A percentile compares a stretch with the other conserved stretches of the same genome.
Conservation (phyloP, 2,329 filamentous ascomycete genomes). For the Pseudogymnoascus sp. region DNA sequence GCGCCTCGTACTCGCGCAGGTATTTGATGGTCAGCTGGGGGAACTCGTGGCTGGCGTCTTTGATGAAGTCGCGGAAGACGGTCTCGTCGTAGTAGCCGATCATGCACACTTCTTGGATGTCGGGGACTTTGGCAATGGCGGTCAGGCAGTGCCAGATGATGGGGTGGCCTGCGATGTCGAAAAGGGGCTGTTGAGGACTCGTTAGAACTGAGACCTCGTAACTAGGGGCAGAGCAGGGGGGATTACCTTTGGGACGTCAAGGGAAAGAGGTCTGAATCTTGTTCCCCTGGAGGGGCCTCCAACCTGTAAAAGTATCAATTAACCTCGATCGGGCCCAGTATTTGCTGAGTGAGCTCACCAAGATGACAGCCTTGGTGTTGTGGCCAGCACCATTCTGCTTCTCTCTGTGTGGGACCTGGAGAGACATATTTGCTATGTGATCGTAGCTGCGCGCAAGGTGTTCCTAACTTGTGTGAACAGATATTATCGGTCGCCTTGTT, state of each 20-base stretch:
- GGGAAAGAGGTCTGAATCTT: constrained; percentile 85
- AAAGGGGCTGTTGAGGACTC: constrained; percentile 62
- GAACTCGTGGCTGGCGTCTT: constrained; percentile 77
- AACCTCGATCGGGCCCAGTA: background rate
- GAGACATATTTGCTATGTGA: constrained; percentile 35
- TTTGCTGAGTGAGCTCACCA: constrained; percentile 50
- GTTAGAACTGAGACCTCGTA: constrained; percentile 16
- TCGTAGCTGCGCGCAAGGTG: constrained; percentile 3
- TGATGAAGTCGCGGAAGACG: constrained; percentile 97
- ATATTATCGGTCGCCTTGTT: constrained; percentile 8
- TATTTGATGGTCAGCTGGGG: constrained; percentile 88
- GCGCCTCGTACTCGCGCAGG: constrained; percentile 90
- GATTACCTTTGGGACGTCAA: constrained; percentile 87
- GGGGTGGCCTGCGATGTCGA: constrained; percentile 95
- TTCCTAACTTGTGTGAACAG: constrained; percentile 1
- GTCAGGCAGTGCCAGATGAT: constrained; percentile 98
- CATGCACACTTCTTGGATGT: constrained; percentile 92
- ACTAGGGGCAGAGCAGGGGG: constrained; percentile 16
- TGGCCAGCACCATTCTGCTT: constrained; percentile 39
- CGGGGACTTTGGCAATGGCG: constrained; percentile 81
- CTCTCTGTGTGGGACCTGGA: constrained; percentile 34
- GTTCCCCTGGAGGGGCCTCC: constrained; percentile 93
- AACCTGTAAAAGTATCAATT: constrained; percentile 50
- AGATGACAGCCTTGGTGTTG: constrained; percentile 82
- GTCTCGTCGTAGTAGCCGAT: constrained; percentile 98